Evolutionary conservation across 2,329 filamentous ascomycete species (phyloP), one percentile per base, ranked within the genome.

Genomic region (Lecanoromycetidae sp.): DNA sequence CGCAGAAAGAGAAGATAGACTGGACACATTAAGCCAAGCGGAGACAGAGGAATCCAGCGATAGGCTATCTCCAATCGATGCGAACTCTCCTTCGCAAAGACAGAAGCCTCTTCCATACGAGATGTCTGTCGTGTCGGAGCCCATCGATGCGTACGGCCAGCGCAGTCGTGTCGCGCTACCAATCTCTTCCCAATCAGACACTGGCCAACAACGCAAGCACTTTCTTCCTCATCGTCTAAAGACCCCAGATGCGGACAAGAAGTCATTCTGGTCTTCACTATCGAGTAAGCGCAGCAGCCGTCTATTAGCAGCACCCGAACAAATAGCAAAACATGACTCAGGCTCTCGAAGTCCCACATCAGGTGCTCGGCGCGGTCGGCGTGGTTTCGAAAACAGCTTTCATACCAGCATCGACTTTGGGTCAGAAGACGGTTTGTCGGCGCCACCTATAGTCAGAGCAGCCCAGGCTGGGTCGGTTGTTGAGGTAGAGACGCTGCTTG

Each of bases 341-440:
- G 23, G 26, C 44, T 51, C 33, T 47, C 29, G 36, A 44, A 46
- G 49, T 3, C 47, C 44, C n/a, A 50, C 54, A n/a, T 30, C 53
- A n/a, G 49, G 47, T 19, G 51, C 49, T 20, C 48, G 46, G 12
- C 53, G 52, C 22, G 48, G 53, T n/a, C 54, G 54, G 29, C 53
- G 56, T 26, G 53, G 52, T 19, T 52, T 55, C 15, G 55, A 57
- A 29, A 57, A 50, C 20, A 56, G 61, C 36, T 47, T 59, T 6
- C 57, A 58, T 34, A 60, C 57, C 9, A 67, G 64, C 51, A 65
- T 66, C 45, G 63, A 66, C 43, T 51, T 65, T 20, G 56, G 51
- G 3, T 56, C 59, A 2, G 34, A 52, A 25, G 56, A 62, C 12
- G 60, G 55, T 7, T 49, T 55, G 6, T 56, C 53, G 19, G 59